Percentiles rank a stretch among this genome's conserved stretches.
Conservation (phyloP, 495 filamentous ascomycete species). For the Gamarada debralockiae region DNA sequence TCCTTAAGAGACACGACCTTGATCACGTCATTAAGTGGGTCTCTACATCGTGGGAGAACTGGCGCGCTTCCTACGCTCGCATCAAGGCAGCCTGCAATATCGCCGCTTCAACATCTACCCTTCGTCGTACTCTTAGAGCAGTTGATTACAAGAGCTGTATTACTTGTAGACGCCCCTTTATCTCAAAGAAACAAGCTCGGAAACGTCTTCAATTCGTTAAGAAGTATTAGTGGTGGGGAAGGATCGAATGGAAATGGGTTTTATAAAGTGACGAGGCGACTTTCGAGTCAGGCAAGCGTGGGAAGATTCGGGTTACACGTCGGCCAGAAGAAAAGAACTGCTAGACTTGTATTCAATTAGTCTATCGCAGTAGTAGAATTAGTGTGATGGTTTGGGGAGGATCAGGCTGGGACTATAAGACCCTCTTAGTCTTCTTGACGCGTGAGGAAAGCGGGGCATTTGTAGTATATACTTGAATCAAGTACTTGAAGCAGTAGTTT, state of each 20-base stretch:
- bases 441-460: neutral
- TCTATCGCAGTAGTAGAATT: slow-evolving; percentile 6
- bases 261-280: neutral
- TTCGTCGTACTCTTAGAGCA: neutral
- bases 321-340: slow-evolving; percentile 4
- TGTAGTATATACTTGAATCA: neutral
- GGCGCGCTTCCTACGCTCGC: neutral
- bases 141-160: neutral
- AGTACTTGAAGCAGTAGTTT: neutral
- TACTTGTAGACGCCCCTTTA: neutral
- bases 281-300: slow-evolving; percentile 7
- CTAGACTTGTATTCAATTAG: slow-evolving; percentile 3
- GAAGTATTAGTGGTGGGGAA: neutral
- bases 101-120: neutral
- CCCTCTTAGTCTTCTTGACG: slow-evolving; percentile 6
- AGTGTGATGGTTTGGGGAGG: slow-evolving; percentile 13
- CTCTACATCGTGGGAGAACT: neutral
- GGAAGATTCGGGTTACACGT: slow-evolving; percentile 4
- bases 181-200: neutral
- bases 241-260: neutral
- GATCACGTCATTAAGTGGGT: neutral
- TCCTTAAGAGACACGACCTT: neutral
- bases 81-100: neutral
- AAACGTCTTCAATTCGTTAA: neutral
- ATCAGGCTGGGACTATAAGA: slow-evolving; percentile 13